Base-by-base conservation (phyloP, 805 yeast species). In the Saturnispora besseyi region DNA sequence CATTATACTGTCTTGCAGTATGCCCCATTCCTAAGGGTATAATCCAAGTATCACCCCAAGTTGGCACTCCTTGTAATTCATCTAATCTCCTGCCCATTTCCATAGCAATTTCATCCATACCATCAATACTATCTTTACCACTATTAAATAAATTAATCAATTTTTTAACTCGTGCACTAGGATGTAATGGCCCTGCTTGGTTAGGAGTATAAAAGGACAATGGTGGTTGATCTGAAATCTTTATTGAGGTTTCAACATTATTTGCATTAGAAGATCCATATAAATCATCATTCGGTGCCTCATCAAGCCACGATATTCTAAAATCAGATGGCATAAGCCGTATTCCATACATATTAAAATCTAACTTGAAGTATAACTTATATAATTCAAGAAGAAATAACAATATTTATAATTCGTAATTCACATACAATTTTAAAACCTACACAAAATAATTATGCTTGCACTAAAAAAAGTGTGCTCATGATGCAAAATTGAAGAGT, bases 1-100 rank as follows among this genome's bases (percentile, higher is more conserved):
- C 63, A 13, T 43, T 29, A 36, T 69, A 49, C 31, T 66, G 69
- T 37, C 64, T 64, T 72, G 79, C 69, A 0, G 85, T 82, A 59
- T 73, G 77, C 1, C 69, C 68, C 9, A 52, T n/a, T 3, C 57
- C 57, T n/a, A 82, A 71, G 0, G 89, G 88, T 41, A 69, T 68
- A 50, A 84, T 12, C 52, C 48, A 50, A 6, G 40, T 48, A 15
- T 50, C 47, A 2, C 57, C 57, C 52, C 52, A 54, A 15, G 26
- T 41, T 22, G 51, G 44, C 22, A 48, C 34, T 10, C 48, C 53
- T 22, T 43, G 46, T 15, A 50, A 33, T n/a, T 18, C 37, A 21
- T 54, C 52, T n/a, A 52, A 30, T 34, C 52, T 43, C 22, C 34
- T 42, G 2, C 57, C 55, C 7, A 54, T 15, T 50, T 54, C 57